Base-by-base conservation (phyloP, 345 rosid species). In the Alliaria petiolata region DNA sequence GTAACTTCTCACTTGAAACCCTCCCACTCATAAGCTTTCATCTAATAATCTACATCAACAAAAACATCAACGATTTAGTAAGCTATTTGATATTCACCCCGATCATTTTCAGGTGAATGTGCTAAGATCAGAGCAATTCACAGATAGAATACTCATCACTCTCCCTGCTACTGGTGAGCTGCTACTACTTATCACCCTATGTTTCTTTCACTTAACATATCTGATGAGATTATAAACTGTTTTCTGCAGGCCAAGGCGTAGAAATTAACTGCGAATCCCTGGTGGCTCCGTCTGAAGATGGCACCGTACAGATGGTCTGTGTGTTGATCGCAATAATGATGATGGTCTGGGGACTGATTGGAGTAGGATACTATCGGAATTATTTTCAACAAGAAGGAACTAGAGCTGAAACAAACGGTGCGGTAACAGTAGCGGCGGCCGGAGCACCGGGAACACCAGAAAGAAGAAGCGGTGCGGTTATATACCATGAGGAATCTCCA, bases 101-200 rank as follows among this genome's bases (percentile, higher is more conserved):
- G 35, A 22, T 16, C 59, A 33, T 76, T 64, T 61, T 39, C 89
- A 93, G 97, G 86, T 93, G 40, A 69, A 70, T 65, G 90, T 77
- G 51, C 65, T 79, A 26, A 65, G 70, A 61, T 38, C 76, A 64
- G 80, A 79, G 75, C 78, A 76, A 65, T 84, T 93, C 76, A 78
- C 80, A 49, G 93, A 93, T 66, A 80, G 62, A 75, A 82, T 93
- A 40, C 40, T 75, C 53, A 69, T 93, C 79, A 78, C 82, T 40
- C 98, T 90, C 53, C 96, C 90, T 39, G 78, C 92, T 72, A 90
- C 78, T 13, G 96, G 97, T 93, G 64, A 84, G 87, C 70, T 22
- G 3, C 25, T 22, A 22, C 25, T 22, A 22, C 25, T 22, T 3
- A 22, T 22, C 25, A 22, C 25, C 25, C 19, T 45, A 52, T 75